Base-by-base conservation (phyloP, 179 eudicot species). In the Beta macrorhiza region DNA sequence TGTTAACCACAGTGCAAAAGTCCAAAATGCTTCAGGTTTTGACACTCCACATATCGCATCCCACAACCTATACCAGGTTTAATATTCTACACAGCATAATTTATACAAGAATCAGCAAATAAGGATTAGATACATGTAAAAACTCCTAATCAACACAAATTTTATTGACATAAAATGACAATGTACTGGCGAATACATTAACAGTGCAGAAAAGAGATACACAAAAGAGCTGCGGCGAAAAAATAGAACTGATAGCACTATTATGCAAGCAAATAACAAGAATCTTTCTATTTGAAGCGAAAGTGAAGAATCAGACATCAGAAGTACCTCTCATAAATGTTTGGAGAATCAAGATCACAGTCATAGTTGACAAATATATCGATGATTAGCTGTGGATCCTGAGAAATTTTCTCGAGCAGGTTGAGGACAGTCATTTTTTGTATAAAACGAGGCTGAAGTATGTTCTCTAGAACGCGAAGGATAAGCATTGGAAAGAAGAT, bases 361-460 rank as follows among this genome's bases (percentile, higher is more conserved):
- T 97, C 99, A 81, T 97, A 92, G 84, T 96, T 96, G 82, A 96
- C 99, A 89, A 92, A 97, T 77, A 91, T 87, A 80, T 97, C 98
- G 82, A 96, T 83, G 29, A 94, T 80, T 69, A 97, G 84, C 88
- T 92, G 93, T 13, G 99, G 82, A 87, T 97, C 98, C 81, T 90
- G 89, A 79, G 93, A 94, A 76, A 94, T 93, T 91, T 91, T 91
- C 86, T 94, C 97, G 83, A 97, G 88, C 63, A 94, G 88, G 89
- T 87, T 92, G 86, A 97, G 92, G 59, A 94, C 93, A 81, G 97
- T 92, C 99, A 97, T 94, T 88, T 97, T 97, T 84, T 94, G 99
- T 63, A 94, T 83, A 88, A 94, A 94, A 86, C 99, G 95, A 78
- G 99, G 98, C 82, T 94, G 97, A 77, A 91, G 93, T 80, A 97